Evolutionary conservation across 1,284 basidiomycete genomes (phyloP), one percentile per base, ranked within the genome.

Genomic region (Porodaedalea pini): DNA sequence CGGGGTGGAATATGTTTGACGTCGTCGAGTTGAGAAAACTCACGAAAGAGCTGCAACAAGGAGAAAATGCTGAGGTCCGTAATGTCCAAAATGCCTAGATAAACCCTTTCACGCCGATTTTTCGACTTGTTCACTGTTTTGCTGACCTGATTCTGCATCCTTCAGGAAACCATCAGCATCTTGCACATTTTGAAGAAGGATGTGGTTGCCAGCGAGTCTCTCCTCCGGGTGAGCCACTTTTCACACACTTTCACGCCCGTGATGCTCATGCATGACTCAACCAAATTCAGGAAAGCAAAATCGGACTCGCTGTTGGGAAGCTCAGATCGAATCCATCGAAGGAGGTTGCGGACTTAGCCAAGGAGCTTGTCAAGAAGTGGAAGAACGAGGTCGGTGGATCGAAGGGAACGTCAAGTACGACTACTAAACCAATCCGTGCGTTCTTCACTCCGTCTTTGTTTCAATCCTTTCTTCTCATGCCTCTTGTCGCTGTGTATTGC

Each of bases 351-450:
- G 86, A 92, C 57, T 75, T 93, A 2, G 92, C 96, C 11, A 98
- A 98, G 71, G 93, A 94, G 64, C 79, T 98, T 34, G 95, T 98
- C 47, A 92, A 88, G 73, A 87, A 88, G 69, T 95, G 93, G 93
- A 94, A 94, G 73, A 82, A 78, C 45, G 86, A 85, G 56, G 92
- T 94, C 29, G 91, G 93, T 64, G 83, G 82, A 65, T 87, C 90
- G 56, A 92, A 92, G 69, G 70, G 73, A 44, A 69, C 60, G 64
- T 68, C 65, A 64, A 69, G 63, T 47, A 55, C 60, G 21, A 60
- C 53, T 21, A 44, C 60, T 21, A 64, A 56, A 19, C 54, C 63
- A 58, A 60, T 58, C 55, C 66, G 66, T 45, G 75, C 73, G 61
- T 65, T 64, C 27, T 3, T 41, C 13, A 17, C 23, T 13, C 63